These are phyloP conservation scores for Camellia oleifera DNA, from an alignment of 179 eudicot genomes.

Conservation along the genomic window DNA sequence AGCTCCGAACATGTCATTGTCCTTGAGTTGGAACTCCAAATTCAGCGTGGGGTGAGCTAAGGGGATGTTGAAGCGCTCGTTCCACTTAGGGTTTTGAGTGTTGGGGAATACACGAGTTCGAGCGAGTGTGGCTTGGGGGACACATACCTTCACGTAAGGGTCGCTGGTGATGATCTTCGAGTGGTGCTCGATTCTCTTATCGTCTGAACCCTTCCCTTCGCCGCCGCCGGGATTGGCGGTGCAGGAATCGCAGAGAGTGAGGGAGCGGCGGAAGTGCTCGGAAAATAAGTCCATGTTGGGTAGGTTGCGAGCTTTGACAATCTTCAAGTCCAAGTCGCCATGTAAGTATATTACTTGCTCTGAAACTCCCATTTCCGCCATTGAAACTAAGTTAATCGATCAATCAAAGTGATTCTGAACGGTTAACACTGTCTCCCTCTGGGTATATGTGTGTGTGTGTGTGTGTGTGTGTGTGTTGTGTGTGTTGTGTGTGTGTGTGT, in stretches of 20 bases:
- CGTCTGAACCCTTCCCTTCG: constrained; percentile 12
- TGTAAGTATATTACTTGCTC: constrained; percentile 51
- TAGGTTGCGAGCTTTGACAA: constrained; percentile 51
- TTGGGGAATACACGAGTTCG: constrained; percentile 80
- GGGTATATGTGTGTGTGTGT: no score
- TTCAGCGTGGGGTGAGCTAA: constrained; percentile 65
- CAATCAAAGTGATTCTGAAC: no score
- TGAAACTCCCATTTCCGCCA: constrained; percentile 21
- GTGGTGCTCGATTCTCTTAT: constrained; percentile 21
- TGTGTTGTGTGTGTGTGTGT: no score
- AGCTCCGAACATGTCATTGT: constrained; percentile 83
- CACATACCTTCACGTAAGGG: constrained; percentile 71
- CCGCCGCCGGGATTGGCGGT: constrained; percentile 15
- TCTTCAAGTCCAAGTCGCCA: constrained; percentile 74
- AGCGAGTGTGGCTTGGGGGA: constrained; percentile 73
- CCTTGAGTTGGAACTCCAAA: constrained; percentile 75
- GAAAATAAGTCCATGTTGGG: constrained; percentile 87
- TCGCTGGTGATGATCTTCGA: constrained; percentile 76
- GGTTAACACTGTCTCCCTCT: no score
- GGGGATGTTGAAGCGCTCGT: constrained; percentile 53
- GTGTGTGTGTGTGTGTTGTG: no score
- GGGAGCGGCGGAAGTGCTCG: constrained; percentile 68
- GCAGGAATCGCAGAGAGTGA: constrained; percentile 39
- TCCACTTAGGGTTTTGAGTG: constrained; percentile 64
- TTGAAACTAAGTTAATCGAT: background rate